Evolutionary conservation across 2,329 filamentous ascomycete genomes (phyloP), one percentile per base, ranked within the genome.

Genomic region (Phyllosticta citrichinensis): DNA sequence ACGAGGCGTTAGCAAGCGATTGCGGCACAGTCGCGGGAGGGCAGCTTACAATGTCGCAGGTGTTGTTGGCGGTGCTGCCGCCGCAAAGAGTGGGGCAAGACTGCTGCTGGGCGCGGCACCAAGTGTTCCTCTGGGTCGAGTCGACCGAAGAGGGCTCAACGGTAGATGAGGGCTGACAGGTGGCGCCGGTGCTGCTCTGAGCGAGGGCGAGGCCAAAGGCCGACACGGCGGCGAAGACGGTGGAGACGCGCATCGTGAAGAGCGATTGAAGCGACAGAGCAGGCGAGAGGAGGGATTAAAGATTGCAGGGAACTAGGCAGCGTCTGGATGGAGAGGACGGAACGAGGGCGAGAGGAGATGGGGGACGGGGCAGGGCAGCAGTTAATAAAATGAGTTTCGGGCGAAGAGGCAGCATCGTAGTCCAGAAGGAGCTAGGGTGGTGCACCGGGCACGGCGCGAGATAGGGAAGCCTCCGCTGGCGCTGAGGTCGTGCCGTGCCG

Each of bases 81-180:
- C 77, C 77, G 74, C 85, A 88, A 64, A 87, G 77, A 62, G 78
- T 70, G 17, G 81, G 82, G 75, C 85, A 88, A 53, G 79, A 79
- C 73, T 84, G 83, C 63, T 74, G 73, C 74, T 87, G 76, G 64
- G 78, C 82, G 59, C 73, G 71, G 70, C 85, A 88, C 83, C 83
- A 87, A 62, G 74, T 65, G 68, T 72, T 65, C 64, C 74, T 74
- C 24, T 69, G 65, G 52, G 68, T 59, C 2, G 67, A n/a, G 52
- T 70, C 64, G 52, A 84, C 73, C 27, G 66, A 57, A 67, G 65
- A 71, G 58, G 79, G 66, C 64, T 76, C 68, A 12, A 59, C 57
- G 5, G 56, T 59, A 8, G 61, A 40, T 20, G 52, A 14, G 27
- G 60, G 27, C 20, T 20, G 14, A 20, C 22, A 24, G 10, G 55